phyloP scores from a whole-genome alignment of 768 basidiomycete species.

The Amanita rubescens region DNA sequence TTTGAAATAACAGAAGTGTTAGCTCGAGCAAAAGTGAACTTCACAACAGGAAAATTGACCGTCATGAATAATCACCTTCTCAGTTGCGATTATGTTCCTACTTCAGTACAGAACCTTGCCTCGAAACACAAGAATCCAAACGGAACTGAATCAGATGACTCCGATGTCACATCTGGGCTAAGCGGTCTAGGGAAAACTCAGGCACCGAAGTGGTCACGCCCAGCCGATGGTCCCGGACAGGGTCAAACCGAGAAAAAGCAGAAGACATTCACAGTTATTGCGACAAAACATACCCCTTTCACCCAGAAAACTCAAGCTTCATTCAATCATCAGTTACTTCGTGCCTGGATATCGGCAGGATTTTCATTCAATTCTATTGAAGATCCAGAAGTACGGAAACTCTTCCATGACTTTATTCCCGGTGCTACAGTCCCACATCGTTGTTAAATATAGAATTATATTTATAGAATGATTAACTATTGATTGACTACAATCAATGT shows the following conservation, averaged over 20 bases:
- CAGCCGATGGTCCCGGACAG: background rate
- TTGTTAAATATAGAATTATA: too few relatives aligned
- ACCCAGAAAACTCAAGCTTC: background rate
- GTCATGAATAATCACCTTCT: constrained; percentile 1
- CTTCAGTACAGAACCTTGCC: too few relatives aligned
- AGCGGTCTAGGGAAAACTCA: background rate
- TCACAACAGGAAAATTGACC: background rate
- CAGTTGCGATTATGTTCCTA: background rate
- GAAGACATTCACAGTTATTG: background rate
- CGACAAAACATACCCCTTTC: background rate
- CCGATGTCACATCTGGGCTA: background rate
- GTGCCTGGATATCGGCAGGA: constrained; percentile 7
- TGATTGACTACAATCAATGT: too few relatives aligned
- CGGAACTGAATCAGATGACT: too few relatives aligned
- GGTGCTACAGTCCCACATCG: constrained; percentile 5
- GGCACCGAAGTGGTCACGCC: background rate
- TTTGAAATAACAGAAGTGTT: background rate
- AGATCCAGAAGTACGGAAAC: constrained; percentile 11
- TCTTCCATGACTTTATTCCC: constrained; percentile 3
- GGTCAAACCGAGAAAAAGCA: background rate
- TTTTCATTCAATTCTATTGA: constrained; percentile 4
- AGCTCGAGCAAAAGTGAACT: background rate
- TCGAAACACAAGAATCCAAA: too few relatives aligned
- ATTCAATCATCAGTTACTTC: constrained; percentile 9
- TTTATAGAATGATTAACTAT: too few relatives aligned